A percentile compares a stretch with the other conserved stretches of the same genome.
These are phyloP conservation scores for Cochlearia excelsa DNA, from an alignment of 345 rosid species.

Conservation along the genomic window DNA sequence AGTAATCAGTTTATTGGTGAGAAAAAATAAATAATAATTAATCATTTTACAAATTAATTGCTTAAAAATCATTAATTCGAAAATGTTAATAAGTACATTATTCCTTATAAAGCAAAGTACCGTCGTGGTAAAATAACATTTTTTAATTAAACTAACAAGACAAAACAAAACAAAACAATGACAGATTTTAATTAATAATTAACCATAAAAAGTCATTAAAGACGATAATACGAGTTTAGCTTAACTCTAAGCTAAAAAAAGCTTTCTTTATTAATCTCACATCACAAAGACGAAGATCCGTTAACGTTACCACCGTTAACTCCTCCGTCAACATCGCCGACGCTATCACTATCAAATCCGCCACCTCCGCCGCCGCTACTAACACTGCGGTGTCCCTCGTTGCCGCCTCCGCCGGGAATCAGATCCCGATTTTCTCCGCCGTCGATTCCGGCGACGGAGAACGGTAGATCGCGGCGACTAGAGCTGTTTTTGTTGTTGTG, in stretches of 20 bases:
- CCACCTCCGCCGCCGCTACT: slow-evolving; percentile 16
- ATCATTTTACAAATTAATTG: too few species aligned
- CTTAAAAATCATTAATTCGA: too few species aligned
- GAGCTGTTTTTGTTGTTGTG: slow-evolving; percentile 88
- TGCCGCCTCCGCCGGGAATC: slow-evolving; percentile 9
- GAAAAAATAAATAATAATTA: too few species aligned
- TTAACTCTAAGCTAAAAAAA: slow-evolving; percentile 32
- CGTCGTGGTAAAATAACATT: too few species aligned
- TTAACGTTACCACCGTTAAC: slow-evolving; percentile 28
- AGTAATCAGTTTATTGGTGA: too few species aligned
- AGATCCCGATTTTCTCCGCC: too few species aligned
- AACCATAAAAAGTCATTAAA: too few species aligned
- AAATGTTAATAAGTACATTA: too few species aligned
- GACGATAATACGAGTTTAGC: background rate
- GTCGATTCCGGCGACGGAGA: slow-evolving; percentile 63
- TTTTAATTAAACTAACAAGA: too few species aligned
- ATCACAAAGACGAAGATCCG: slow-evolving; percentile 35
- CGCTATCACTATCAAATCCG: slow-evolving; percentile 34
- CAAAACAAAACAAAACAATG: too few species aligned
- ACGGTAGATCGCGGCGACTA: slow-evolving; percentile 26
- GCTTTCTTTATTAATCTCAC: slow-evolving; percentile 11
- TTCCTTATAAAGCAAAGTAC: too few species aligned
- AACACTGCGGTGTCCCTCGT: slow-evolving; percentile 36
- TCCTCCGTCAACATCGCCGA: slow-evolving; percentile 76
- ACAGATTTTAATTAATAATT: too few species aligned